phyloP scores from a whole-genome alignment of 192 early-diverging fungal species.

The Mortierella claussenii region DNA sequence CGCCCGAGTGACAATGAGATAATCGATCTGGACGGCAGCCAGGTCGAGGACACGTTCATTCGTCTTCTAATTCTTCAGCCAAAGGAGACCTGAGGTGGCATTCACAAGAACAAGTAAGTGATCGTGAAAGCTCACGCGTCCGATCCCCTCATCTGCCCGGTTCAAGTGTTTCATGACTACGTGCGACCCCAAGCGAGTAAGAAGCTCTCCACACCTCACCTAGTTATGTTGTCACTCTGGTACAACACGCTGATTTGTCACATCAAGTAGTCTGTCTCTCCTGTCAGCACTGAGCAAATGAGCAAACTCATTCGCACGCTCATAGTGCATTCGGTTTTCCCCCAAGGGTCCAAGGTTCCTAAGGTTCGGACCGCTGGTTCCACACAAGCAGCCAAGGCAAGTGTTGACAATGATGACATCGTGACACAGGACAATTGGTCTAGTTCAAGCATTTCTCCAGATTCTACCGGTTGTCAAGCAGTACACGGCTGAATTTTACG shows the following conservation, averaged over 20 bases:
- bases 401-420: background rate
- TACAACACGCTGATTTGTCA: background rate
- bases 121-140: background rate
- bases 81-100: background rate
- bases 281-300: background rate
- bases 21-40: background rate
- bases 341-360: background rate
- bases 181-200: background rate
- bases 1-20: background rate
- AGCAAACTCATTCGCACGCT: background rate
- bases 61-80: background rate
- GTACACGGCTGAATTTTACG: background rate
- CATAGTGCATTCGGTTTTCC: background rate
- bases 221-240: background rate
- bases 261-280: background rate
- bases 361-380: background rate
- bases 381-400: background rate
- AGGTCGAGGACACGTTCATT: background rate
- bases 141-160: background rate
- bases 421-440: background rate
- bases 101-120: background rate
- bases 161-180: background rate
- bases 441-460: background rate
- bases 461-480: background rate
- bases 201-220: background rate